Evolutionary conservation across 2,329 filamentous ascomycete genomes (phyloP).

Genomic region (Microdochium nivale): DNA sequence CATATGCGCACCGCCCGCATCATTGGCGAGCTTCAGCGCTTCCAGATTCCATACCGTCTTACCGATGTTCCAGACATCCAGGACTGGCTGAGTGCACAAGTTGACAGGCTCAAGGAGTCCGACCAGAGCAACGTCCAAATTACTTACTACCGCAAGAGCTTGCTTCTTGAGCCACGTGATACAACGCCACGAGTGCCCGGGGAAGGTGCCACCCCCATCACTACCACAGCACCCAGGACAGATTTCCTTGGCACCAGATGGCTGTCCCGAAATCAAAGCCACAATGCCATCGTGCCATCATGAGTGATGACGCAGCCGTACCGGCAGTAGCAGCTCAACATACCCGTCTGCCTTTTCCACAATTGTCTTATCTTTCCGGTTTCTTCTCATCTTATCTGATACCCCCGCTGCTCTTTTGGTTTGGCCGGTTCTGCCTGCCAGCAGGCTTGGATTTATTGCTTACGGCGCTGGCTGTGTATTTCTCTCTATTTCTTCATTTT

Average conservation of each 20-base stretch:
- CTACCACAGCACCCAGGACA: slow-evolving; percentile 19
- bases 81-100: slow-evolving; percentile 81
- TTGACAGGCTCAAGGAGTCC: slow-evolving; percentile 62
- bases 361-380: not conserved
- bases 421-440: not conserved
- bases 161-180: slow-evolving; percentile 73
- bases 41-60: slow-evolving; percentile 87
- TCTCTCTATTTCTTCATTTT: not conserved
- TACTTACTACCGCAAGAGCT: slow-evolving; percentile 69
- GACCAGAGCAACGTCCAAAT: slow-evolving; percentile 49
- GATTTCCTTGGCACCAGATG: slow-evolving; percentile 36
- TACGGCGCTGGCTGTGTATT: not conserved
- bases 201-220: slow-evolving; percentile 15
- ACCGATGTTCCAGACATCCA: slow-evolving; percentile 80
- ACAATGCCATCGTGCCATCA: slow-evolving; percentile 8
- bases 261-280: slow-evolving; percentile 39
- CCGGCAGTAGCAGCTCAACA: not conserved
- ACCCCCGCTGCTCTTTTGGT: not conserved
- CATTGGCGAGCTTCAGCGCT: slow-evolving; percentile 89
- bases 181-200: slow-evolving; percentile 21
- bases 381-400: not conserved
- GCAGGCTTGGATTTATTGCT: not conserved
- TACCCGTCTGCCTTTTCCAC: not conserved
- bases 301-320: not conserved
- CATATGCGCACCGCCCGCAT: slow-evolving; percentile 91